These are phyloP conservation scores for Oemleria cerasiformis DNA, from an alignment of 306 rosid species.

Conservation along the genomic window DNA sequence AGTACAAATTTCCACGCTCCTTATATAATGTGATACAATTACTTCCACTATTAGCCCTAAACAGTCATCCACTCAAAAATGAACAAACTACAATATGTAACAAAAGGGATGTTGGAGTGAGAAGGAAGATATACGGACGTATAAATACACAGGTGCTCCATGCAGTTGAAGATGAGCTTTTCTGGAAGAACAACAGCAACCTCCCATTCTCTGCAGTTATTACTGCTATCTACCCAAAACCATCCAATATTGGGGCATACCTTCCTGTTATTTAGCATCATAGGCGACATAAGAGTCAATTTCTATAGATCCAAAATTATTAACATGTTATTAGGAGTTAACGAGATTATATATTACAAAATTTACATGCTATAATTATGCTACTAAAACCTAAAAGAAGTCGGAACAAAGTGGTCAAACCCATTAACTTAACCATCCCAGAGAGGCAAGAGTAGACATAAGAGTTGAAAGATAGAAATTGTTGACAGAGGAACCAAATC, in stretches of 20 bases:
- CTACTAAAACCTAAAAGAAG: neutral
- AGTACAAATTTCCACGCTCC: constrained; percentile 2
- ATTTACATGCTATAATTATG: neutral
- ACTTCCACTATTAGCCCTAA: neutral
- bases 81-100: neutral
- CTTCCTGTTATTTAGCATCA: constrained; percentile 34
- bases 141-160: constrained; percentile 72
- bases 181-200: constrained; percentile 84
- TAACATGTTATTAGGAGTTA: constrained; percentile 19
- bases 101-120: constrained; percentile 9
- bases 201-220: constrained; percentile 58
- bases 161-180: constrained; percentile 64
- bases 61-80: constrained; percentile 20
- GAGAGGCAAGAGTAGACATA: neutral
- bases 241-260: constrained; percentile 24
- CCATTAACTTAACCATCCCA: neutral
- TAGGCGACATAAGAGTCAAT: constrained; percentile 15
- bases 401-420: neutral
- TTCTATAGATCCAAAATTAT: constrained; percentile 4
- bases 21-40: neutral
- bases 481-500: neutral
- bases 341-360: neutral
- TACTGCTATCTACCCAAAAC: constrained; percentile 35
- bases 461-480: neutral
- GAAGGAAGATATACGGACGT: constrained; percentile 52